phyloP scores from a whole-genome alignment of 192 early-diverging fungal genomes.

The Globomyces pollinis-pini region DNA sequence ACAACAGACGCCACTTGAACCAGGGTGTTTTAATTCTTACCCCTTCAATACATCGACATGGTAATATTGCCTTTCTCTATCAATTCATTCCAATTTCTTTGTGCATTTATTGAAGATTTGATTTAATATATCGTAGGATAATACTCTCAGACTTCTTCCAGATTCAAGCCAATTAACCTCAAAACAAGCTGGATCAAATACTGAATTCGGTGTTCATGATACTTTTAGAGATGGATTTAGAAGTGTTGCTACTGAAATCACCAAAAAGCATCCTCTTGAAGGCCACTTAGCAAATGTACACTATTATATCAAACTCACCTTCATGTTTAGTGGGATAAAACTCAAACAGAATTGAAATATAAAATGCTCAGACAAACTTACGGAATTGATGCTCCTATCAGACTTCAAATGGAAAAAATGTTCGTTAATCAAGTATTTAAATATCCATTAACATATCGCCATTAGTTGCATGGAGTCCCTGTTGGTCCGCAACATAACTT shows the following conservation, averaged over 20 bases:
- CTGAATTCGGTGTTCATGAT: conserved; percentile 74
- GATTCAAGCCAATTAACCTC: background rate
- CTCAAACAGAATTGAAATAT: conserved; percentile 73
- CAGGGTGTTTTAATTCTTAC: no score
- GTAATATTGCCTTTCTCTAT: no score
- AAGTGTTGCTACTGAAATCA: conserved; percentile 55
- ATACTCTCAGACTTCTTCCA: background rate
- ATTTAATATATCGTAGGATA: no score
- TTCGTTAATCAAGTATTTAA: conserved; percentile 30
- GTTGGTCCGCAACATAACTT: conserved; percentile 57
- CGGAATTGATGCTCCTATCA: conserved; percentile 87
- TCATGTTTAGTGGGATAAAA: conserved; percentile 78
- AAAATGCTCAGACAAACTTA: conserved; percentile 71
- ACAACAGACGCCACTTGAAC: no score
- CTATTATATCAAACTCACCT: no score
- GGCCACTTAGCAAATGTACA: conserved; percentile 58
- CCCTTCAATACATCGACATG: no score
- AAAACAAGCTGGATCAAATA: background rate
- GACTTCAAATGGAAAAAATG: conserved; percentile 83
- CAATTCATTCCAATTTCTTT: no score
- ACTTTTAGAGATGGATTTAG: conserved; percentile 67
- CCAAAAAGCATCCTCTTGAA: conserved; percentile 73
- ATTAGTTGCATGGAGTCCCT: conserved; percentile 44
- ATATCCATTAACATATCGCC: conserved; percentile 1
- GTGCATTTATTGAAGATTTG: no score